Base-by-base conservation (phyloP, 2,329 filamentous ascomycete genomes). In the Neofusicoccum sp. region DNA sequence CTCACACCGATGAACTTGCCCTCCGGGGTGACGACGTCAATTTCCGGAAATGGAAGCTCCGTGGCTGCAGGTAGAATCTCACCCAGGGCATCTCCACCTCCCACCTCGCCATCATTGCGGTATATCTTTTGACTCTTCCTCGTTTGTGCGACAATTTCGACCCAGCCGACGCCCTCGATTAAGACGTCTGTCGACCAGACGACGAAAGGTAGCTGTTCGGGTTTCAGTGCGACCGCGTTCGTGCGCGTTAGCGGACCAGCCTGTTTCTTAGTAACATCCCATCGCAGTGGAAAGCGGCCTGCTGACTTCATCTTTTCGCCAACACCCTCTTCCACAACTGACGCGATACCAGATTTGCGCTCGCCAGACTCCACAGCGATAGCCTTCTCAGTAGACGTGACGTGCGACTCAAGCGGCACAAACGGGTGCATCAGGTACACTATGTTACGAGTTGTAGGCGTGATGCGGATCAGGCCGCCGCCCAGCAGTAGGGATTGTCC, bases 131-230 rank as follows among this genome's bases (percentile, higher is more conserved):
- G 36, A n/a, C n/a, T 29, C 9, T 71, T 72, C 1, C 94, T 86
- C 8, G 96, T 86, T 77, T 99, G 94, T 3, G 89, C 89, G 0
- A 88, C 88, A 44, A 99, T 76, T 77, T 99, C 95, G 2, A 99
- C 84, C 91, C 96, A 99, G 6, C 95, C 95, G 31, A 93, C 89
- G 1, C 95, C 93, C 74, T 98, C 94, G 56, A 99, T 87, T 12
- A 99, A 80, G 29, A 99, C 87, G 72, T 99, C 96, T 0, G 89
- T 85, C 7, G 89, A 87, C 65, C 95, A 83, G 2, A 98, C 87
- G 12, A 86, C 85, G 76, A 93, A 99, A 0, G 93, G 92, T 4
- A 98, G 80, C 14, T 82, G 79, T 1, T 91, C 87, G 0, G 89
- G 83, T 62, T 85, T 87, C 49, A 89, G 80, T 43, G 84, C 87